Evolutionary conservation across 2,329 filamentous ascomycete species (phyloP).

Genomic region (Exophiala xenobiotica): DNA sequence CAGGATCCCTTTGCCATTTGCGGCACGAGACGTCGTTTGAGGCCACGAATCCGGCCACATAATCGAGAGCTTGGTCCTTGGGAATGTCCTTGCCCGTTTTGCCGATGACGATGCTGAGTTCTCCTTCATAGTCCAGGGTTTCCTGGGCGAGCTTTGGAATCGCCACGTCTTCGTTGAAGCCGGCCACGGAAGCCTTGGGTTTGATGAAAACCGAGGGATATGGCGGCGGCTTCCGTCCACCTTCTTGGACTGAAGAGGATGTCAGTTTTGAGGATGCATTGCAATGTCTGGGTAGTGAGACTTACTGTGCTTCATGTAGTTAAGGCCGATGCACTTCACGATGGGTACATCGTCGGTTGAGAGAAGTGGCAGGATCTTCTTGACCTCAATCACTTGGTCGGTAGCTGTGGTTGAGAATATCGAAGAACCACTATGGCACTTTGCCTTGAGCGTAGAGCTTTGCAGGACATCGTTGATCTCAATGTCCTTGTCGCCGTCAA

Average conservation of each 20-base stretch:
- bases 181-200: slow-evolving; percentile 34
- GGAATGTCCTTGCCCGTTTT: slow-evolving; percentile 53
- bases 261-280: not conserved
- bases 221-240: slow-evolving; percentile 40
- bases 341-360: slow-evolving; percentile 39
- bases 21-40: slow-evolving; percentile 58
- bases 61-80: slow-evolving; percentile 45
- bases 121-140: slow-evolving; percentile 31
- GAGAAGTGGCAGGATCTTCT: slow-evolving; percentile 46
- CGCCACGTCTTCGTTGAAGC: slow-evolving; percentile 32
- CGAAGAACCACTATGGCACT: not conserved
- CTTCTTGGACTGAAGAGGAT: slow-evolving; percentile 39
- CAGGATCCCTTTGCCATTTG: slow-evolving; percentile 53
- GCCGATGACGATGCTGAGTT: slow-evolving; percentile 49
- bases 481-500: not conserved
- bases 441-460: not conserved
- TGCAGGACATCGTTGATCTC: not conserved
- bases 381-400: slow-evolving; percentile 57
- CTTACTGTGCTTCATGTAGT: slow-evolving; percentile 47
- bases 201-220: slow-evolving; percentile 44
- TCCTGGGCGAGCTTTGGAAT: slow-evolving; percentile 43
- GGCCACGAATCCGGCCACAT: slow-evolving; percentile 55
- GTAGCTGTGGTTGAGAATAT: not conserved
- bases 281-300: not conserved
- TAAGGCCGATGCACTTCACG: slow-evolving; percentile 50